Evolutionary conservation across 805 yeast species (phyloP).

Genomic region (Candida incommunis): DNA sequence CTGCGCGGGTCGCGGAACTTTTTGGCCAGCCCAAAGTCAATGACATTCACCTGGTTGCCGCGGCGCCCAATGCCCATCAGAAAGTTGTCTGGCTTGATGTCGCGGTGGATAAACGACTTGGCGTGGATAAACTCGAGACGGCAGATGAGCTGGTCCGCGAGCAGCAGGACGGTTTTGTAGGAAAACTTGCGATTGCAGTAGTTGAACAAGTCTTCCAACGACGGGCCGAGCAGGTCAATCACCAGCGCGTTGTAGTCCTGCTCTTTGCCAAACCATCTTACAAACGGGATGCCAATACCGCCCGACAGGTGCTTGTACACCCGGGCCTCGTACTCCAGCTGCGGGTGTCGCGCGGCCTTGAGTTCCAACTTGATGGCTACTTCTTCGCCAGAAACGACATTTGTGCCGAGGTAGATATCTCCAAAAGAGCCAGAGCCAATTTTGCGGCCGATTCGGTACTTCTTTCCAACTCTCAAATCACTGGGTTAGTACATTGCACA

Average conservation of each 20-base stretch:
- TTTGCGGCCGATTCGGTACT: constrained; percentile 84
- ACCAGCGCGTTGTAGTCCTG: constrained; percentile 96
- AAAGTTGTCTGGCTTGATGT: constrained; percentile 73
- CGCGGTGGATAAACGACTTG: constrained; percentile 76
- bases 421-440: constrained; percentile 97
- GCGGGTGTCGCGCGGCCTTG: constrained; percentile 87
- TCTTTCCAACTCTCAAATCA: constrained; percentile 84
- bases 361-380: constrained; percentile 93
- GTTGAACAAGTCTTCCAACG: constrained; percentile 88
- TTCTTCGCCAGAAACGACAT: constrained; percentile 91
- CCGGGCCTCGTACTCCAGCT: constrained; percentile 90
- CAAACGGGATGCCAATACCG: constrained; percentile 94
- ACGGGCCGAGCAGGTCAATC: constrained; percentile 88
- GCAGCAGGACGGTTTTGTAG: constrained; percentile 78
- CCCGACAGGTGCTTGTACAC: constrained; percentile 91
- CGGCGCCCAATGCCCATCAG: constrained; percentile 83
- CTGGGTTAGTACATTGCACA: not conserved
- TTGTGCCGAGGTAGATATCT: constrained; percentile 81
- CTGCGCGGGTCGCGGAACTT: constrained; percentile 91
- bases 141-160: constrained; percentile 90
- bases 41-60: constrained; percentile 89
- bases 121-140: constrained; percentile 94
- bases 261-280: constrained; percentile 94
- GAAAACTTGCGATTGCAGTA: constrained; percentile 91
- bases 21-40: constrained; percentile 88